A percentile compares a stretch with the other conserved stretches of the same genome.
Evolutionary conservation across 2,329 filamentous ascomycete species (phyloP).

Genomic region (Penicillium sp.): DNA sequence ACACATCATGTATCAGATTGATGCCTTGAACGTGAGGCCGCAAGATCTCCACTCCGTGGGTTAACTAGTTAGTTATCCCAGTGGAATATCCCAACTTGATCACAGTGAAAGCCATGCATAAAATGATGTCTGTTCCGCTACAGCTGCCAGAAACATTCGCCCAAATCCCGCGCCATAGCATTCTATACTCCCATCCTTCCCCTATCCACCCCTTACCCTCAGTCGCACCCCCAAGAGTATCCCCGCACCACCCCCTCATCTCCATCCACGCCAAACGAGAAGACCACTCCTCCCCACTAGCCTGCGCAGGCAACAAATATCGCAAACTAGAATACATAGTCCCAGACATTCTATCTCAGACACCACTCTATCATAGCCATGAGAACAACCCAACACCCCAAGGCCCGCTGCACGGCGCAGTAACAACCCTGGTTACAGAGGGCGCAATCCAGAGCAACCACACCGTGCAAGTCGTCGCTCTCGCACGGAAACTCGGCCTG

Average conservation of each 20-base stretch:
- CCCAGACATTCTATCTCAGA: constrained; percentile 29
- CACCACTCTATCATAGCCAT: constrained; percentile 14
- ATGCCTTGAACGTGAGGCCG: neutral
- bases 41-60: neutral
- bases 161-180: constrained; percentile 27
- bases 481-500: constrained; percentile 27
- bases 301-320: constrained; percentile 38
- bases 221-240: constrained; percentile 10
- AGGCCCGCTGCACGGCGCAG: constrained; percentile 7
- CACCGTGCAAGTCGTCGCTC: constrained; percentile 33
- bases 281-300: constrained; percentile 34
- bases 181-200: constrained; percentile 29
- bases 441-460: constrained; percentile 38
- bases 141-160: constrained; percentile 24
- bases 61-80: neutral
- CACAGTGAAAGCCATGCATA: neutral
- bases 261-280: constrained; percentile 33
- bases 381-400: constrained; percentile 10
- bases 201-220: constrained; percentile 31
- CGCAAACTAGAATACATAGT: constrained; percentile 38
- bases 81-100: neutral
- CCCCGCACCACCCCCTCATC: constrained; percentile 14
- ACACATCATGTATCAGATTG: neutral
- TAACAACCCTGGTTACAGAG: constrained; percentile 34
- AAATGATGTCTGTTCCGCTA: constrained; percentile 1